Conservation (phyloP, 805 yeast genomes). For the Lipomyces oligophaga region DNA sequence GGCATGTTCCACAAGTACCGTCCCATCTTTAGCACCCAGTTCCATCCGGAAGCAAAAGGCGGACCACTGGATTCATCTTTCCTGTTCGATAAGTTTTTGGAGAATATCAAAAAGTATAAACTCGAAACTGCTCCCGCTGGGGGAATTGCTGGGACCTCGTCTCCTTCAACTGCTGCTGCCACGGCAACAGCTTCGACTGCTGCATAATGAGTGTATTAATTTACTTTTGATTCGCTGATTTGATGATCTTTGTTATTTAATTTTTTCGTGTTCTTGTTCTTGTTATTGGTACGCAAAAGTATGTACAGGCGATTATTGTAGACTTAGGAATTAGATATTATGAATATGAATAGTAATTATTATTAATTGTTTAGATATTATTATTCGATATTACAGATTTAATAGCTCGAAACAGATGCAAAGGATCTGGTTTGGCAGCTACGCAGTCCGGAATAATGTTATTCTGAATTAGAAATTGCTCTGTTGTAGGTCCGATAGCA, state of each 20-base stretch:
- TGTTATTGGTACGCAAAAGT: too few relatives aligned
- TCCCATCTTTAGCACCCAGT: conserved; percentile 95
- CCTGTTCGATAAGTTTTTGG: conserved; percentile 86
- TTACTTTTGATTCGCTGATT: not conserved
- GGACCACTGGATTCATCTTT: conserved; percentile 94
- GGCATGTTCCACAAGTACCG: conserved; percentile 87
- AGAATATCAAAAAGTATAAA: conserved; percentile 58
- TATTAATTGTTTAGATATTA: not conserved
- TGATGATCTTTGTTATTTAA: not conserved
- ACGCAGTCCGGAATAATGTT: conserved; percentile 60
- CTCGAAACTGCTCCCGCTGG: conserved; percentile 5
- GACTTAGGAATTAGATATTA: too few relatives aligned
- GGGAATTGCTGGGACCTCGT: conserved; percentile 5
- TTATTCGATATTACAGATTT: not conserved
- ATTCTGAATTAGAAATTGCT: conserved; percentile 51
- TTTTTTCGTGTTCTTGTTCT: not conserved
- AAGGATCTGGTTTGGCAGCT: conserved; percentile 70
- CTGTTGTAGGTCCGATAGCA: conserved; percentile 89
- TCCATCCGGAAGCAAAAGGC: conserved; percentile 99
- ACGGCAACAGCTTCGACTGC: too few relatives aligned
- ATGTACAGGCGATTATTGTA: too few relatives aligned
- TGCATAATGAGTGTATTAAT: too few relatives aligned
- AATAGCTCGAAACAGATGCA: conserved; percentile 5
- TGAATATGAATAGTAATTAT: not conserved
- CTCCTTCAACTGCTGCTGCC: conserved; percentile 12